phyloP scores from a whole-genome alignment of 73 alveolate genomes.

The Paramecium tetraurelia region DNA sequence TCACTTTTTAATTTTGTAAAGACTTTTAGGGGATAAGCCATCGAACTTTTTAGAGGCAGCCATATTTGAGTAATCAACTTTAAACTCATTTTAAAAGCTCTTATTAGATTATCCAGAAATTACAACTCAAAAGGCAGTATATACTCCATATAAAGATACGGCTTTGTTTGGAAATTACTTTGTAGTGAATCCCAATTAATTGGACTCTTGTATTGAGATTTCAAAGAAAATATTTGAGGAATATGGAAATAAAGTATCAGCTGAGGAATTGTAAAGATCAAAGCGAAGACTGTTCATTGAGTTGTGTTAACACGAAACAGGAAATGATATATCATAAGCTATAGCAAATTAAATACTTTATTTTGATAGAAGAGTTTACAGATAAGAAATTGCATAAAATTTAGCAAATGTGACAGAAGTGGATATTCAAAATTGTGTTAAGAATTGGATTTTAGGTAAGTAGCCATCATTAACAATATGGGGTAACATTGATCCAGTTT shows the following conservation, averaged over 20 bases:
- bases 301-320: conserved; percentile 69
- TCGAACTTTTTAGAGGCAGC: conserved; percentile 40
- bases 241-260: not conserved
- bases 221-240: conserved; percentile 43
- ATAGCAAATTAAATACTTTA: conserved; percentile 83
- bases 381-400: conserved; percentile 88
- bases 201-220: conserved; percentile 31
- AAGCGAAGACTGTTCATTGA: conserved; percentile 77
- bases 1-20: conserved; percentile 81
- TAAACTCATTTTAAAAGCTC: conserved; percentile 49
- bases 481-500: conserved; percentile 44
- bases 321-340: conserved; percentile 76
- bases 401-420: conserved; percentile 64
- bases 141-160: conserved; percentile 83
- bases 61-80: conserved; percentile 41
- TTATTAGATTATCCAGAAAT: conserved; percentile 63
- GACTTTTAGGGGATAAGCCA: conserved; percentile 79
- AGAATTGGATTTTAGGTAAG: conserved; percentile 30
- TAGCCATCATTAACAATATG: not conserved
- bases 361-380: conserved; percentile 82
- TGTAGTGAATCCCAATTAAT: conserved; percentile 28
- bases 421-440: not conserved
- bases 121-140: conserved; percentile 69
- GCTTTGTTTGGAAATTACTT: conserved; percentile 88
- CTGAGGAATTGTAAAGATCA: conserved; percentile 81